Evolutionary conservation across 2,329 filamentous ascomycete genomes (phyloP).

Genomic region (Pseudocercospora vitis): DNA sequence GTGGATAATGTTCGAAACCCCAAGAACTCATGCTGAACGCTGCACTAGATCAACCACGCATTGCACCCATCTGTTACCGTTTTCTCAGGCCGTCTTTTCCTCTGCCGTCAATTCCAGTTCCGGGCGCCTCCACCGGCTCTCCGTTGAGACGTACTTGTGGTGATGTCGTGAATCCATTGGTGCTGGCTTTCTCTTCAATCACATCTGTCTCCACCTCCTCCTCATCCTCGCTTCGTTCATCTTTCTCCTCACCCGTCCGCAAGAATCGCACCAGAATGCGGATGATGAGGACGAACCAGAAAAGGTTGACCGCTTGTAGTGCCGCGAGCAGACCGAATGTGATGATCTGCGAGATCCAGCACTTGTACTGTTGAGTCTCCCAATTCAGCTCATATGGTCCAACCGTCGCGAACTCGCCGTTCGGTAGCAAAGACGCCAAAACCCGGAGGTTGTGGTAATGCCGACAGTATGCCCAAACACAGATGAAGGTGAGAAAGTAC

Average conservation of each 20-base stretch:
- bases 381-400: constrained; percentile 76
- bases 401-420: constrained; percentile 65
- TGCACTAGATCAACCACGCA: constrained; percentile 8
- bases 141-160: constrained; percentile 26
- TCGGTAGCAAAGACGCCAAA: constrained; percentile 69
- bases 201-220: constrained; percentile 12
- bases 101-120: constrained; percentile 18
- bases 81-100: constrained; percentile 15
- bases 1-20: neutral
- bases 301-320: constrained; percentile 74
- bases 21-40: constrained; percentile 11
- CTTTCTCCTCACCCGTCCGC: constrained; percentile 60
- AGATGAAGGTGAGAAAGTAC: constrained; percentile 81
- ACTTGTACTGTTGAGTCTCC: constrained; percentile 76
- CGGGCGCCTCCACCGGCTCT: constrained; percentile 23
- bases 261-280: constrained; percentile 72
- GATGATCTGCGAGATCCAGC: constrained; percentile 66
- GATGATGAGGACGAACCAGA: constrained; percentile 78
- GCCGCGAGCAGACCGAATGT: constrained; percentile 63
- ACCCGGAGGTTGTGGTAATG: constrained; percentile 81
- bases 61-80: constrained; percentile 7
- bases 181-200: constrained; percentile 1
- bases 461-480: constrained; percentile 83
- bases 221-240: constrained; percentile 73
- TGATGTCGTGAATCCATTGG: constrained; percentile 13